Base-by-base conservation (phyloP, 805 yeast genomes). In the Candida alai region DNA sequence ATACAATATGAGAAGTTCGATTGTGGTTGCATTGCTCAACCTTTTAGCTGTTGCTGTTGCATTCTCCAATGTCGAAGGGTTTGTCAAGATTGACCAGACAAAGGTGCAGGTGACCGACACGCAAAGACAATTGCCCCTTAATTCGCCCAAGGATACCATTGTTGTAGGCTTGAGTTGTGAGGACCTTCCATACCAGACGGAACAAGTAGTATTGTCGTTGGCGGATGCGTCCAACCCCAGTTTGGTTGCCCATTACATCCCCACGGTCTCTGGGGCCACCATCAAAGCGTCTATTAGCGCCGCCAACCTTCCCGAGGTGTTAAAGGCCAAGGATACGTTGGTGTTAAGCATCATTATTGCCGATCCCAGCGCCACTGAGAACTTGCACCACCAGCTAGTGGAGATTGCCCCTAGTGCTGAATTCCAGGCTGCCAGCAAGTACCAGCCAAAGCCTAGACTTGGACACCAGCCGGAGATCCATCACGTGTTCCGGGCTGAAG, bases 391-490 rank as follows among this genome's bases (percentile, higher is more conserved):
- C 31, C 41, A 43, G 13, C 54, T 64, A 45, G 58, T 49, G 14
- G 63, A 62, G 36, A 31, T 66, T 18, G 21, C 54, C 9, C 66
- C 68, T 10, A 34, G 52, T 25, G 49, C 42, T 7, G 56, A 49
- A 16, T 50, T 64, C 34, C 39, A 48, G 36, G 41, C 34, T 4
- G 35, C 56, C 11, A 45, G 55, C 20, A 43, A 45, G 14, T 54
- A 57, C 42, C 42, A 50, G 37, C 43, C 69, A 15, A 39, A 44
- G 15, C 28, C 42, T n/a, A 62, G 72, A 44, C 57, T 69, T 37
- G 81, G 72, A 2, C 54, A 70, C 10, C 55, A 69, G 51, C 74
- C 79, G 2, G 88, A 81, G 57, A 81, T 86, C 43, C 56, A 56
- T 43, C 87, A 84, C 55, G 52, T 59, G 23, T 87, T 86, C 63